Evolutionary conservation across 768 basidiomycete genomes (phyloP).

Genomic region (Agaricus blazei): DNA sequence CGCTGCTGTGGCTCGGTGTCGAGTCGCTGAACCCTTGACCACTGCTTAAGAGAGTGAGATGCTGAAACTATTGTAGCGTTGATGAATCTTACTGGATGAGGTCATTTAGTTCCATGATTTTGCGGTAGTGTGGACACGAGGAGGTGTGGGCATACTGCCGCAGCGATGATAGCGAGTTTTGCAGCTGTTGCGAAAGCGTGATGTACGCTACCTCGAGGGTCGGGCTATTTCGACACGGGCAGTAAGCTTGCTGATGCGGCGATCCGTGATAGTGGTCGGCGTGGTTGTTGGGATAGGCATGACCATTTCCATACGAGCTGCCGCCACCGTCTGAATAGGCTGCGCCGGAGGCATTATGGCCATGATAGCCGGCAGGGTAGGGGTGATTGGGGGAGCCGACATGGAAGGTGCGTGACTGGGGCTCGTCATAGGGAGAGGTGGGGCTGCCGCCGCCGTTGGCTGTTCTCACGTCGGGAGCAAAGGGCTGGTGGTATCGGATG

Average conservation of each 20-base stretch:
- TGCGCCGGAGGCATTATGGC: conserved; percentile 18
- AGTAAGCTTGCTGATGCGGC: conserved; percentile 35
- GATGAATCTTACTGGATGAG: conserved; percentile 57
- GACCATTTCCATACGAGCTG: conserved; percentile 26
- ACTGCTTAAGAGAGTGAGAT: conserved; percentile 23
- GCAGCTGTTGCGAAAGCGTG: conserved; percentile 58
- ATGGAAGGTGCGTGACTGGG: conserved; percentile 17
- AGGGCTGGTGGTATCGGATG: conserved; percentile 45
- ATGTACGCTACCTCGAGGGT: conserved; percentile 55
- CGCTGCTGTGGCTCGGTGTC: conserved; percentile 17
- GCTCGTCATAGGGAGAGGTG: conserved; percentile 18
- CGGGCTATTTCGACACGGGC: conserved; percentile 61
- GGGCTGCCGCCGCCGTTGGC: conserved; percentile 16
- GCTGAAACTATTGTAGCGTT: neutral
- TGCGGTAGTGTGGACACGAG: conserved; percentile 50
- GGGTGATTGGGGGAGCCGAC: conserved; percentile 18
- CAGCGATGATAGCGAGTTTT: conserved; percentile 48
- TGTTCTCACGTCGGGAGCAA: conserved; percentile 32
- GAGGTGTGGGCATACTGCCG: conserved; percentile 60
- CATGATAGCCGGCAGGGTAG: conserved; percentile 14
- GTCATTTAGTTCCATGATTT: conserved; percentile 56
- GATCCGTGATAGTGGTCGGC: conserved; percentile 30
- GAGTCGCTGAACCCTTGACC: conserved; percentile 47
- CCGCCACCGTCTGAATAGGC: conserved; percentile 32
- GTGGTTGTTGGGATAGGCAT: conserved; percentile 17